A percentile compares a stretch with the other conserved stretches of the same genome.
These are phyloP conservation scores for Trichosporon ovoides DNA, from an alignment of 1,284 basidiomycete species.

Conservation along the genomic window DNA sequence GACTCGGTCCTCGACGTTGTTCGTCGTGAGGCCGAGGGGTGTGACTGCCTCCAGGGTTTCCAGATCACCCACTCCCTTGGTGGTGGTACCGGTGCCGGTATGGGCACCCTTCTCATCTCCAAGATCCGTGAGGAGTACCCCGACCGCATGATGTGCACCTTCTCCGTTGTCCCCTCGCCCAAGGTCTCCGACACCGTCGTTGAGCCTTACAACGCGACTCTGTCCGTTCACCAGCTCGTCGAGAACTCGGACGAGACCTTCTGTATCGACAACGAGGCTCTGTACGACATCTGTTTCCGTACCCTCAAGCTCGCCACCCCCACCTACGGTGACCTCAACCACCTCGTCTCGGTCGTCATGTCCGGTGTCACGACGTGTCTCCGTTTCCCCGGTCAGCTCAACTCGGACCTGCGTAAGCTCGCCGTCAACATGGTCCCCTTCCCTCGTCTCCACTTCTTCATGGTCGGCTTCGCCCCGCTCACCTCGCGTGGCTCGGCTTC, in stretches of 20 bases:
- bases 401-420: constrained; percentile 89
- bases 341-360: constrained; percentile 97
- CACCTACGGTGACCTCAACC: constrained; percentile 94
- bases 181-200: constrained; percentile 60
- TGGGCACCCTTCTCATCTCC: constrained; percentile 59
- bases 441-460: constrained; percentile 93
- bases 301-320: constrained; percentile 91
- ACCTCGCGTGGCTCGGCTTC: constrained; percentile 89
- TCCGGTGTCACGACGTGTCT: constrained; percentile 58
- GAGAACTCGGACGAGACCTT: constrained; percentile 62
- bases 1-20: constrained; percentile 58
- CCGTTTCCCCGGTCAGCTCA: constrained; percentile 88
- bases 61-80: constrained; percentile 60
- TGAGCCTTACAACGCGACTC: constrained; percentile 61
- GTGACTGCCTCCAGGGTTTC: constrained; percentile 58
- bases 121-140: constrained; percentile 61
- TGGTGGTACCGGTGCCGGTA: constrained; percentile 60
- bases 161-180: constrained; percentile 59
- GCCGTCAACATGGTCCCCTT: constrained; percentile 90
- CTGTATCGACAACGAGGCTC: constrained; percentile 88
- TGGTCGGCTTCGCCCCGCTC: constrained; percentile 93
- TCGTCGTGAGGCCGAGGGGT: constrained; percentile 57
- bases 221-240: constrained; percentile 59
- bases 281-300: constrained; percentile 97
- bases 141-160: constrained; percentile 61